phyloP scores from a whole-genome alignment of 2,329 filamentous ascomycete genomes.

The Fusarium ramigenum region DNA sequence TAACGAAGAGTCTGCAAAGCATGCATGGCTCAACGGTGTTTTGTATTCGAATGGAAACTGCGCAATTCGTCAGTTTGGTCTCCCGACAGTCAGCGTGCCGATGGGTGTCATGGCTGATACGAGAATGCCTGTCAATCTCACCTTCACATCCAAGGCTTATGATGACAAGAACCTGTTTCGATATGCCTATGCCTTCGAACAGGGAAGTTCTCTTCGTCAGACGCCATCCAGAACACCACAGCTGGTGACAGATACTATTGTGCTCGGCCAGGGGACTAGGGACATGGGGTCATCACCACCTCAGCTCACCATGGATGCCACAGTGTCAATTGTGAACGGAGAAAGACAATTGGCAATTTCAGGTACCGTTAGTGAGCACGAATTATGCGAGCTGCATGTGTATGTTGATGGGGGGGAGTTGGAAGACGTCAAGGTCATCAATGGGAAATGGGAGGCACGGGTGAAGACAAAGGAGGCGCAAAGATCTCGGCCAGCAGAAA shows the following conservation, averaged over 20 bases:
- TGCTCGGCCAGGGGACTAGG: fast-evolving
- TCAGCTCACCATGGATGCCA: background rate
- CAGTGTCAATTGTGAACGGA: background rate
- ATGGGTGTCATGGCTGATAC: constrained; percentile 1
- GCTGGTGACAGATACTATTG: background rate
- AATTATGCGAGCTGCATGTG: fast-evolving
- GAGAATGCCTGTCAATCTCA: constrained; percentile 2
- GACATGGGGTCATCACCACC: background rate
- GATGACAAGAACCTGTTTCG: constrained; percentile 2
- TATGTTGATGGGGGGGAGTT: background rate
- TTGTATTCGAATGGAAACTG: background rate
- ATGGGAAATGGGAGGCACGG: background rate
- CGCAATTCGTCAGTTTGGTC: background rate
- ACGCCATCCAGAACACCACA: background rate
- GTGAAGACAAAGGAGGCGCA: background rate
- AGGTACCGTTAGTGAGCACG: background rate
- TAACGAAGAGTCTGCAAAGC: background rate
- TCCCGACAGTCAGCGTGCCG: background rate
- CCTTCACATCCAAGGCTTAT: background rate
- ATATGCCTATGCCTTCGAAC: background rate
- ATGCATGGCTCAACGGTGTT: constrained; percentile 1
- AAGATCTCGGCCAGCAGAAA: background rate
- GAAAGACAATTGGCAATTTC: fast-evolving
- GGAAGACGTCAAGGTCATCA: background rate
- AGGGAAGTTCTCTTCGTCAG: background rate